phyloP scores from a whole-genome alignment of 257 asterid genomes.

The Solanum rostratum region DNA sequence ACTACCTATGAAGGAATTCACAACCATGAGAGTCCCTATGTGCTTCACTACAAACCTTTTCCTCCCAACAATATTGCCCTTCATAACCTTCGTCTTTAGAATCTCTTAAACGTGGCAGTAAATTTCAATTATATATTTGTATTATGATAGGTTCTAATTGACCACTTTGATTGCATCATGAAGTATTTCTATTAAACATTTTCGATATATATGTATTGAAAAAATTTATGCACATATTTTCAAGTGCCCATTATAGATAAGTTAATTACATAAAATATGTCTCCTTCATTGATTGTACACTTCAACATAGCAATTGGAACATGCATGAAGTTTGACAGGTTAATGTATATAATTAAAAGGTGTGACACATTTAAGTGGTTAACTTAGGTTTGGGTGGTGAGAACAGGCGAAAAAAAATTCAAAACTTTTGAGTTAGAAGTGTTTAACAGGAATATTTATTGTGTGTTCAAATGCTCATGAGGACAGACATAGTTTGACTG shows the following conservation, averaged over 20 bases:
- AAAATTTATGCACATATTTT: too few species aligned
- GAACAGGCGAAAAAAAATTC: too few species aligned
- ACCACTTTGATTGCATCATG: neutral
- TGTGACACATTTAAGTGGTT: too few species aligned
- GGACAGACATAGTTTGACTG: too few species aligned
- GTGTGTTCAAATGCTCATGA: too few species aligned
- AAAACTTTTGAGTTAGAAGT: too few species aligned
- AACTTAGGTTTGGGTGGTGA: too few species aligned
- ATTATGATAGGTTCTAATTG: neutral
- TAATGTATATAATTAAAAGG: too few species aligned
- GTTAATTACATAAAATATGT: neutral
- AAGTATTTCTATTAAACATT: neutral
- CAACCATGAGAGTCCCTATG: conserved; percentile 20
- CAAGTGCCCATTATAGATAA: neutral
- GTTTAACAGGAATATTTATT: too few species aligned
- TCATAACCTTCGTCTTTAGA: neutral
- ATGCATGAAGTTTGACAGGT: neutral
- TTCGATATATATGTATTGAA: fast-evolving
- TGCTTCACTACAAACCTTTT: neutral
- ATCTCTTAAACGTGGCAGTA: neutral
- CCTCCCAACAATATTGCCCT: neutral
- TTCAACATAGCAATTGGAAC: neutral
- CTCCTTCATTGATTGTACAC: too few species aligned
- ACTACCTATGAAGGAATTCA: conserved; percentile 41
- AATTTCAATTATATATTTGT: neutral